Percentiles rank a stretch among this genome's conserved stretches.
Conservation (phyloP, 345 rosid genomes). For the Brassica napus region DNA sequence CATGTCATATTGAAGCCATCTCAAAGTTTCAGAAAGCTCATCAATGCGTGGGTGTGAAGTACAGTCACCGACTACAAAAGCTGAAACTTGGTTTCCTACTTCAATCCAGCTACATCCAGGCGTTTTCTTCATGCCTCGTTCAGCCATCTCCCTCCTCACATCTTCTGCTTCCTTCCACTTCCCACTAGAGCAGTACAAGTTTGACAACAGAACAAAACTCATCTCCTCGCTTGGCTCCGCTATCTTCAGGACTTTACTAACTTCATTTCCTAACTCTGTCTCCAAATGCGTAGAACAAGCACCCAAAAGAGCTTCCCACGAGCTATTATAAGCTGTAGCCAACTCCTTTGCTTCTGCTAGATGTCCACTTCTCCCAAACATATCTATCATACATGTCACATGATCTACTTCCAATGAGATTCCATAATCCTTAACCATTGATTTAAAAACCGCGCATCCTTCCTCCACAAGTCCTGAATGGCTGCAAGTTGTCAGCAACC, state of each 20-base stretch:
- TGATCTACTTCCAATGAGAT: conserved; percentile 59
- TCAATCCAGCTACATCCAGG: conserved; percentile 89
- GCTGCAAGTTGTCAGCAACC: conserved; percentile 74
- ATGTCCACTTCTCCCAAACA: conserved; percentile 73
- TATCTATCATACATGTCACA: conserved; percentile 70
- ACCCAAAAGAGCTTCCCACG: conserved; percentile 62
- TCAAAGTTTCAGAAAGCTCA: conserved; percentile 42
- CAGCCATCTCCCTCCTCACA: conserved; percentile 62
- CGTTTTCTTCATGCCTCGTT: conserved; percentile 62
- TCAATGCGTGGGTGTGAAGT: conserved; percentile 37
- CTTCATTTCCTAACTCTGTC: conserved; percentile 43
- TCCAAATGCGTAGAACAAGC: conserved; percentile 56
- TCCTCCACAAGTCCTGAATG: conserved; percentile 67
- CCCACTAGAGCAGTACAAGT: conserved; percentile 61
- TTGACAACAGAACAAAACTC: conserved; percentile 65
- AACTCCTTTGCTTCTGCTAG: conserved; percentile 57
- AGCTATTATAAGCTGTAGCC: conserved; percentile 37
- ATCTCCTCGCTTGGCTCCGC: conserved; percentile 54
- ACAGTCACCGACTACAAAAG: conserved; percentile 54
- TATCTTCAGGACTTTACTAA: conserved; percentile 45
- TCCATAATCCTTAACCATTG: conserved; percentile 51
- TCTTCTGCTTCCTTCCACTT: conserved; percentile 79
- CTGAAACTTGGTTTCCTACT: conserved; percentile 50
- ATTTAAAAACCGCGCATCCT: conserved; percentile 50
- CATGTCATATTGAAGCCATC: conserved; percentile 52